Evolutionary conservation across 441 rosid species (phyloP), one percentile per base, ranked within the genome.

Genomic region (Codiaeum variegatum): DNA sequence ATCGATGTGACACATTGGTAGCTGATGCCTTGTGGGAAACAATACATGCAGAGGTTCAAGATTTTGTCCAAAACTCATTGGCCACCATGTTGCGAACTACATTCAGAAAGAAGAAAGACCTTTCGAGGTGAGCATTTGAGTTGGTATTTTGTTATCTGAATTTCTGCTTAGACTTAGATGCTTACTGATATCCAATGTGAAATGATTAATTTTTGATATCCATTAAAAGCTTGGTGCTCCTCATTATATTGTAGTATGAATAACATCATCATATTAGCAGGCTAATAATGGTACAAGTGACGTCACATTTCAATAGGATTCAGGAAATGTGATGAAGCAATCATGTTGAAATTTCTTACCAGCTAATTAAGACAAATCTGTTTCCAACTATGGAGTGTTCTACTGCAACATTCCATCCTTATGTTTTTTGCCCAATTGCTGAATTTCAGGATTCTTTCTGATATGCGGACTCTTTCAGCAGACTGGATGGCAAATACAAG

Each of bases 1-100:
- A 91, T 81, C 88, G 91, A 34, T 85, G 92, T 77, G 97, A 96
- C 78, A 89, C 97, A 52, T 82, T 92, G 83, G 94, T 96, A 66
- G 96, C 97, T 71, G 99, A 96, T 86, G 96, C 99, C 81, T 86
- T 96, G 24, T 96, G 99, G 99, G 99, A 93, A 86, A 96, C 98
- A 51, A 87, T 96, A 84, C 99, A 96, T 84, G 94, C 97, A 0
- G 99, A 96, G 78, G 98, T 96, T 78, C 99, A 96, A 86, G 98
- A 93, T 84, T 96, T 93, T 86, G 98, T 93, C 74, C 99, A 96
- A 76, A 93, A 93, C 83, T 91, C 93, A 28, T 80, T 96, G 83
- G 99, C 99, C 69, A 87, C 87, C 36, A 96, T 96, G 99, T 79
- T 96, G 84, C 89, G 92, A 73, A 93, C 99, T 72, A 91, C 96